These are phyloP conservation scores for Ogataea corticis DNA, from an alignment of 805 yeast genomes.

Conservation along the genomic window DNA sequence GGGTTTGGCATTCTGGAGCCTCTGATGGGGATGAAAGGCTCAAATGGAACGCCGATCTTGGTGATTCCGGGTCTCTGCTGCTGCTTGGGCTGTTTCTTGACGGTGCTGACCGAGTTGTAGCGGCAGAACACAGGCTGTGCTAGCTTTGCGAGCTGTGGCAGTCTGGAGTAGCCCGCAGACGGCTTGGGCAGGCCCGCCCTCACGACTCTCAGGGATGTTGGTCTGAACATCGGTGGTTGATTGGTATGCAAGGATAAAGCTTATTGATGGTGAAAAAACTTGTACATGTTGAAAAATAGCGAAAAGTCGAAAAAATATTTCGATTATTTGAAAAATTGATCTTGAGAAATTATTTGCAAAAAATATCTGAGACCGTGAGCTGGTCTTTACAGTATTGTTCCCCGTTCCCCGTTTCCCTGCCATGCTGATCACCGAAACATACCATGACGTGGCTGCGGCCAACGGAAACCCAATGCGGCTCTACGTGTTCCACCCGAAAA, in stretches of 20 bases:
- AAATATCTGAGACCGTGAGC: too few relatives aligned
- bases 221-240: slow-evolving; percentile 3
- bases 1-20: slow-evolving; percentile 44
- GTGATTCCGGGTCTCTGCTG: slow-evolving; percentile 33
- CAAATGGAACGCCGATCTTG: slow-evolving; percentile 37
- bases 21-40: slow-evolving; percentile 52
- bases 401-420: neutral
- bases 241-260: too few relatives aligned
- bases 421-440: slow-evolving; percentile 71
- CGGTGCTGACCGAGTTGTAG: slow-evolving; percentile 13
- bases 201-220: neutral
- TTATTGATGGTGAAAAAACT: neutral
- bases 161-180: neutral
- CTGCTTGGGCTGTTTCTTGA: slow-evolving; percentile 15
- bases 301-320: slow-evolving; percentile 6
- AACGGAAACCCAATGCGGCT: slow-evolving; percentile 67
- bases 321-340: neutral
- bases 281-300: neutral
- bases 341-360: too few relatives aligned
- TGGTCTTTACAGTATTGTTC: neutral
- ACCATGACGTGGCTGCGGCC: slow-evolving; percentile 64
- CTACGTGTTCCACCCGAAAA: slow-evolving; percentile 64
- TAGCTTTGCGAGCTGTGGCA: too few relatives aligned
- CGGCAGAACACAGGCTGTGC: slow-evolving; percentile 6
- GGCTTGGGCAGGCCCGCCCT: neutral